Evolutionary conservation across 164 flowering plant genomes (phyloP).

Genomic region (Chimonanthus salicifolius): DNA sequence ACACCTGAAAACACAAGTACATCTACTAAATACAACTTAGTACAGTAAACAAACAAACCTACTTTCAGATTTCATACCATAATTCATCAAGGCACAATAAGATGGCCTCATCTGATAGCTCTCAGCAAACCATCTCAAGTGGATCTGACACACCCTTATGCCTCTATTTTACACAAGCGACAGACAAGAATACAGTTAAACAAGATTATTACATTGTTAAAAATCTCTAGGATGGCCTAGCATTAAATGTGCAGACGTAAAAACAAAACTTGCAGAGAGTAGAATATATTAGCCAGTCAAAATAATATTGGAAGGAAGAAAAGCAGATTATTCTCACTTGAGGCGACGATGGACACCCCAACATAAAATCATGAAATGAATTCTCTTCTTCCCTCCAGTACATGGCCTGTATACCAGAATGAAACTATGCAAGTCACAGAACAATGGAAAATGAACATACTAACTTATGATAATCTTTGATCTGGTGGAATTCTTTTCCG

Average conservation of each 20-base stretch:
- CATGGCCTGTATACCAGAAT: conserved; percentile 44
- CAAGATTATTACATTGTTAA: not conserved
- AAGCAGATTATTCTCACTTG: conserved; percentile 45
- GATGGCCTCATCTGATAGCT: conserved; percentile 86
- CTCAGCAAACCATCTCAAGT: conserved; percentile 95
- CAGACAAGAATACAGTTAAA: not conserved
- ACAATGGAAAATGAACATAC: not conserved
- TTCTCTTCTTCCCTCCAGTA: conserved; percentile 92
- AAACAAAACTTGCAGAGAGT: not conserved
- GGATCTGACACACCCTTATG: conserved; percentile 95
- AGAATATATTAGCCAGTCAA: not conserved
- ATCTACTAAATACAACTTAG: conserved; percentile 8
- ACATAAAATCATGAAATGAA: conserved; percentile 99
- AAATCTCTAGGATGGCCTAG: not conserved
- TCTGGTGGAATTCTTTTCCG: no score
- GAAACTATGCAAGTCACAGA: not conserved
- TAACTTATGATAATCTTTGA: no score
- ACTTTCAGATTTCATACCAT: conserved; percentile 49
- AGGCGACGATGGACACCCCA: conserved; percentile 87
- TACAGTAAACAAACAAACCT: conserved; percentile 1
- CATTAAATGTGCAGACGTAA: not conserved
- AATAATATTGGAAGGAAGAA: no score
- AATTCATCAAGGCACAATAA: conserved; percentile 95
- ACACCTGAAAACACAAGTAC: not conserved
- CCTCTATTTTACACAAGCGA: conserved; percentile 45